phyloP scores from a whole-genome alignment of 495 filamentous ascomycete species.

The Penicillium dipodomyicola region DNA sequence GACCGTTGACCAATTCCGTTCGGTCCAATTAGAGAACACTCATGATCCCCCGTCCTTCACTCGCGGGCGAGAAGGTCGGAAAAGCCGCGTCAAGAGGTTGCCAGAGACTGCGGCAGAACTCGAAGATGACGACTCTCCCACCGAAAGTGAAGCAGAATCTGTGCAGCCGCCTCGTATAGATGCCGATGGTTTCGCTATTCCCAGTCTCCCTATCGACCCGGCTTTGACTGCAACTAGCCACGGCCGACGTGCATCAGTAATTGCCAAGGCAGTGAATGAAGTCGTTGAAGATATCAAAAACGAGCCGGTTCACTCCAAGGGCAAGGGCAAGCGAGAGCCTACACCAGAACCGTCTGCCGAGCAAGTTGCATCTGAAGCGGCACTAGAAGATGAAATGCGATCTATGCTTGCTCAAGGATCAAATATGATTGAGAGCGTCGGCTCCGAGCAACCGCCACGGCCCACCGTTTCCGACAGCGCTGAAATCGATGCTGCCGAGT shows the following conservation, averaged over 20 bases:
- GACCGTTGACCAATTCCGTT: slow-evolving; percentile 84
- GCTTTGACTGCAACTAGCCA: slow-evolving; percentile 31
- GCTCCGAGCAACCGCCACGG: slow-evolving; percentile 19
- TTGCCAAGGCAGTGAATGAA: slow-evolving; percentile 25
- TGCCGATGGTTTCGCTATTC: slow-evolving; percentile 50
- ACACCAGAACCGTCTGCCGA: slow-evolving; percentile 37
- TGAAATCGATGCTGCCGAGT: slow-evolving; percentile 71
- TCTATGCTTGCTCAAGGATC: slow-evolving; percentile 39
- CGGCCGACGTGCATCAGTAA: slow-evolving; percentile 20
- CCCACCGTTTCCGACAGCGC: slow-evolving; percentile 39
- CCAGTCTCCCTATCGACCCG: slow-evolving; percentile 46
- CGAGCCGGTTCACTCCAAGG: slow-evolving; percentile 20
- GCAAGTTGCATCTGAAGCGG: slow-evolving; percentile 44
- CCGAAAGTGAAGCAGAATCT: slow-evolving; percentile 21
- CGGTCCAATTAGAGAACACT: slow-evolving; percentile 58
- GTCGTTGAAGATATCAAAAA: slow-evolving; percentile 24
- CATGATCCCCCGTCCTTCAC: slow-evolving; percentile 84
- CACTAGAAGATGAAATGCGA: slow-evolving; percentile 45
- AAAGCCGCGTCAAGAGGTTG: slow-evolving; percentile 39
- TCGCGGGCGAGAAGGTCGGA: slow-evolving; percentile 53
- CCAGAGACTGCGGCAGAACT: slow-evolving; percentile 49
- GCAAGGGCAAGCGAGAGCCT: slow-evolving; percentile 33
- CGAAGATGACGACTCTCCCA: slow-evolving; percentile 36
- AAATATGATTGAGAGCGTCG: slow-evolving; percentile 35
- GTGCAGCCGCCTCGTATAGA: slow-evolving; percentile 39